These are phyloP conservation scores for Pisolithus sp. DNA, from an alignment of 768 basidiomycete species.

Conservation along the genomic window DNA sequence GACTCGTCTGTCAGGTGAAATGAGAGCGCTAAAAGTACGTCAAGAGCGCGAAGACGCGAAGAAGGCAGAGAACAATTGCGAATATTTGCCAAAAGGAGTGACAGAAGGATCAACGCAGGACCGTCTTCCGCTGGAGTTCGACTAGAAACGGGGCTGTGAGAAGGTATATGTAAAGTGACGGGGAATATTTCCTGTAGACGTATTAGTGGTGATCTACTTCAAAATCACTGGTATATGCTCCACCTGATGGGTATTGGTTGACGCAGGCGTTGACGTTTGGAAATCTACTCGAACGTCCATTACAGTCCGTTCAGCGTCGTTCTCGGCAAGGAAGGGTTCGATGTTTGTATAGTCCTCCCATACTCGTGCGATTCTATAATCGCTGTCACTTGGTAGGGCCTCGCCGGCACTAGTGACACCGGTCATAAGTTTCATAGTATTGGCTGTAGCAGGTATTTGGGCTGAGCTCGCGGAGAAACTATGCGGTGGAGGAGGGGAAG, in stretches of 20 bases:
- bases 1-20: slow-evolving; percentile 89
- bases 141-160: slow-evolving; percentile 31
- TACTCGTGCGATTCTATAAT: slow-evolving; percentile 73
- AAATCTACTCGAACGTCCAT: slow-evolving; percentile 56
- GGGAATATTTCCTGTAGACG: slow-evolving; percentile 64
- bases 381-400: slow-evolving; percentile 72
- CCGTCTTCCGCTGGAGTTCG: slow-evolving; percentile 74
- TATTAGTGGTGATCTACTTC: slow-evolving; percentile 3
- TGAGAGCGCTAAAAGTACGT: slow-evolving; percentile 78
- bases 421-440: slow-evolving; percentile 20
- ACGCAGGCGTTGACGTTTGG: slow-evolving; percentile 24
- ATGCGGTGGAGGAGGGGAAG: slow-evolving; percentile 27
- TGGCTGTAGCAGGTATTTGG: slow-evolving; percentile 27
- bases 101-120: slow-evolving; percentile 81
- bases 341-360: slow-evolving; percentile 85
- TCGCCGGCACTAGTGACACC: slow-evolving; percentile 21
- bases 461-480: slow-evolving; percentile 26
- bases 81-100: slow-evolving; percentile 82
- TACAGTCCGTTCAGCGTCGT: slow-evolving; percentile 35
- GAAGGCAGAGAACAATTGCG: slow-evolving; percentile 82
- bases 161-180: slow-evolving; percentile 63
- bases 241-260: slow-evolving; percentile 60
- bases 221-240: neutral
- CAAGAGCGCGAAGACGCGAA: slow-evolving; percentile 79
- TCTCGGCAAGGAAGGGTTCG: slow-evolving; percentile 61